Base-by-base conservation (phyloP, 495 filamentous ascomycete genomes). In the Haplographium delicatum region DNA sequence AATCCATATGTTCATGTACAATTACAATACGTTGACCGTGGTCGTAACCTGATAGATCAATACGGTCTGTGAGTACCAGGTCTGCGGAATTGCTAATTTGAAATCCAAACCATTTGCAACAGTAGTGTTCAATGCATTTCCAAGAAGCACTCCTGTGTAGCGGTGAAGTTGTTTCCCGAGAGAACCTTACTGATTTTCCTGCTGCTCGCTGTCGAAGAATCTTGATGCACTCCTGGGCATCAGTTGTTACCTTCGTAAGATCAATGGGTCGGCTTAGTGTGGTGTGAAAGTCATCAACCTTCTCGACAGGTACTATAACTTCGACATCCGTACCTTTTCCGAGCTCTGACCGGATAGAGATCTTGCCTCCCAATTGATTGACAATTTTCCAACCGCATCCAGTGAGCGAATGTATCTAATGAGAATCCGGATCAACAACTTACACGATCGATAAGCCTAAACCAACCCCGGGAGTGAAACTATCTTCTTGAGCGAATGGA, bases 401-500 rank as follows among this genome's bases (percentile, higher is more conserved):
- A 16, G 23, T 50, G 33, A 53, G 37, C 16, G 23, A 22, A 5
- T 35, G 7, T 20, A 24, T 11, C 13, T 19, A 3, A 56, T 35
- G 25, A 54, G 4, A n/a, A 25, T 0, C n/a, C 11, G 18, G 25
- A 42, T 30, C 6, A 11, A 5, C 5, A 19, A 38, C 51, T 56
- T 75, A 75, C 4, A 87, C 81, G 39, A 89, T 81, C 27, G 76
- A 79, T 22, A 89, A 70, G 0, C 84, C 85, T 0, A 88, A 70
- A 0, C 86, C 86, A 3, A 83, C 80, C 5, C 86, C 86, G 7
- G 80, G 73, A 0, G 77, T 72, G 15, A 85, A 72, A 2, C 68
- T 65, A 54, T 86, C 74, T 58, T 89, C 85, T 50, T 91, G 86
- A 0, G 78, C 67, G 51, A 90, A 91, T 0, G 86, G 82, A 8